Base-by-base conservation (phyloP, 192 early-diverging fungal species). In the Umbelopsis sp. region DNA sequence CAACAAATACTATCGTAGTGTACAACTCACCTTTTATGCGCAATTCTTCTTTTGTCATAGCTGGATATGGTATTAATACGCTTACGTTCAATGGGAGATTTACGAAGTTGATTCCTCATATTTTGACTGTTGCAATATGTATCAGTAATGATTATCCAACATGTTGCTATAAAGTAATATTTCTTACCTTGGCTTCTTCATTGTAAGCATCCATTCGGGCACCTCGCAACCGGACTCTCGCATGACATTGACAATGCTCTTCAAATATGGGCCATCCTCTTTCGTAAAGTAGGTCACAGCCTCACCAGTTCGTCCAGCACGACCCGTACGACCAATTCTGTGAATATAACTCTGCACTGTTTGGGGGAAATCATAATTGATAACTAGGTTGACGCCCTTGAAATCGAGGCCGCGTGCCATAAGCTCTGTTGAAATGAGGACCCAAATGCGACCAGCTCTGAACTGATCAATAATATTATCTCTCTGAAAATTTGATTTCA, bases 371-470 rank as follows among this genome's bases (percentile, higher is more conserved):
- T 99, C 98, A 70, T 97, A 99, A 76, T 99, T 99, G 84, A 99
- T 93, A 33, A 99, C 98, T 67, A 95, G 71, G 64, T 96, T 93
- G 25, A 99, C 96, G 20, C 94, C 95, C 78, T 97, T 97, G 80
- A 99, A 98, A 84, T 99, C 97, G 74, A 99, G 92, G 87, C 98
- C 98, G 77, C 98, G 92, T 8, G 95, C 91, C 93, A 98, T 95
- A 50, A 99, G 78, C 70, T 99, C 97, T 2, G 98, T 98, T 37
- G 95, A 88, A 65, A 99, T 98, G 48, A 99, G 81, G 30, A 98
- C 92, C 95, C 96, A 98, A 18, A 96, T 89, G 71, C 92, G 91
- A 37, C 98, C 97, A 11, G 82, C 71, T 18, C 95, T 86, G 85
- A 99, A 98, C 52, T 92, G 88, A 66, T 93, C 86, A 37, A 99